Conservation (phyloP, 2,329 filamentous ascomycete genomes). For the Pyricularia sp. region DNA sequence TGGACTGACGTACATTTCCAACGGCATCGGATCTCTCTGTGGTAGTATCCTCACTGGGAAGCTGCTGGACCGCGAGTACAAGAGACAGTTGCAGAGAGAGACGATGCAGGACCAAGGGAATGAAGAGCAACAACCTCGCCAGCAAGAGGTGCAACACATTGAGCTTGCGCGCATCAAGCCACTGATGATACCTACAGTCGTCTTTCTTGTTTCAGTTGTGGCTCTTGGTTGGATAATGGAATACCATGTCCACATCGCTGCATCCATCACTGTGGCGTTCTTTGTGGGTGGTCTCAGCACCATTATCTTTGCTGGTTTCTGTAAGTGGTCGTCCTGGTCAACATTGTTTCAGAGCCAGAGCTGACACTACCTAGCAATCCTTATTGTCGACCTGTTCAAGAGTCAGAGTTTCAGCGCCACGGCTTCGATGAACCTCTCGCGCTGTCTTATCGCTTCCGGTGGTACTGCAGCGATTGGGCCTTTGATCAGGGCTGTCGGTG, state of each 20-base stretch:
- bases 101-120: not conserved
- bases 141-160: not conserved
- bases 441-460: not conserved
- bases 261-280: not conserved
- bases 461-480: not conserved
- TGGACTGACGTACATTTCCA: not conserved
- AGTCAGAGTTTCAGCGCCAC: not conserved
- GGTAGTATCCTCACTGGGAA: not conserved
- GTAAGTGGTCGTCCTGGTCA: not conserved
- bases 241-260: not conserved
- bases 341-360: not conserved
- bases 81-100: not conserved
- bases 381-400: not conserved
- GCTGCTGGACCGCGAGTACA: constrained; percentile 2
- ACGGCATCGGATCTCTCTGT: not conserved
- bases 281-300: not conserved
- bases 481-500: not conserved
- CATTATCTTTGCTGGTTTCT: not conserved
- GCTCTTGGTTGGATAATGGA: not conserved
- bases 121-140: not conserved
- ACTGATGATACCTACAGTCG: not conserved
- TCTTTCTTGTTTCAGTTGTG: not conserved
- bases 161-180: not conserved
- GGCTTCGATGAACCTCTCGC: not conserved
- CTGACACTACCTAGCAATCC: not conserved